Evolutionary conservation across 805 yeast genomes (phyloP), one percentile per base, ranked within the genome.

Genomic region (Candida stauntonica): DNA sequence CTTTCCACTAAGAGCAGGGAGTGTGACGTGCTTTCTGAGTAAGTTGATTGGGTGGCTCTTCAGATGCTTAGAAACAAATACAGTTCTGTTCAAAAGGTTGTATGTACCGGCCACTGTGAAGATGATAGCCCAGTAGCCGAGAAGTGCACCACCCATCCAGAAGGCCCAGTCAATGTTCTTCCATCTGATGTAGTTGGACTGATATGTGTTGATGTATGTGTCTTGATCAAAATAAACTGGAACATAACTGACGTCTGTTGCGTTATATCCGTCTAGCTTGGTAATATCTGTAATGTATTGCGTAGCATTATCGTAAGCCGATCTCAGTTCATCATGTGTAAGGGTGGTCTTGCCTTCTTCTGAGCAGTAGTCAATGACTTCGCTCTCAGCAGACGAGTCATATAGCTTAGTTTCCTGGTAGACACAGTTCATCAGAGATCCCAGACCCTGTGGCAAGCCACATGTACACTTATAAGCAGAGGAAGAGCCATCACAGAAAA

Each of bases 81-180:
- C 31, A 19, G 39, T 28, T 35, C 39, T 42, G 42, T 45, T 45
- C 19, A 44, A 15, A 26, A 51, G 26, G 39, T 52, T 54, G 45
- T 47, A 47, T 13, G 73, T 16, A 2, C 67, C 66, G 4, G 73
- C 65, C 17, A 68, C 20, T 1, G 75, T 29, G 38, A 73, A 48
- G 29, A 77, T 57, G 1, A 63, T 35, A 4, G 62, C 70, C 79
- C 80, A 75, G 46, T 69, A 74, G 0, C 72, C 70, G 17, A 77
- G 39, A 26, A 68, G 45, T 2, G 67, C 76, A 12, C 67, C 59
- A 29, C 75, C 81, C 50, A 70, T 58, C 42, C 58, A 64, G 20
- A 73, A 63, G 3, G 79, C 71, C 17, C 60, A 59, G 38, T 64
- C 66, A 6, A 55, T 33, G 42, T 67, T 69, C 13, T 56, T 52